Evolutionary conservation across 208 protist genomes (phyloP), one percentile per base, ranked within the genome.

Genomic region (Wallacemonas sp.): DNA sequence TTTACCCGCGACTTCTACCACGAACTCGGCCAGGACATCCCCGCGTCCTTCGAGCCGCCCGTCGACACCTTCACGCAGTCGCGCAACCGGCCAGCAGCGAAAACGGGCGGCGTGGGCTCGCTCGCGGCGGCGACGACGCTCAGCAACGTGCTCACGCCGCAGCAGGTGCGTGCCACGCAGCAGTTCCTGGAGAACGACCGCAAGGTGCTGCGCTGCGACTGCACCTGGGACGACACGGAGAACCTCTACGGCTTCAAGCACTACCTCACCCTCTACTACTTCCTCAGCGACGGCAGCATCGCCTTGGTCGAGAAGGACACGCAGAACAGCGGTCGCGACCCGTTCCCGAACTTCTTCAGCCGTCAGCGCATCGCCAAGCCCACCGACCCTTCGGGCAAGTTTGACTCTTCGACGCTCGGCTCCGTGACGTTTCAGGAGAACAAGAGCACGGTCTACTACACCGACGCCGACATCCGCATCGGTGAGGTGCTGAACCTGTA

Each of bases 181-280:
- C 81, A 87, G 60, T 99, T 99, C 69, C 81, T 99, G 14, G 81
- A 74, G 32, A 86, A 98, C 78, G 98, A 99, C 83, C 82, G 98
- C 54, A 85, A 98, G 72, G 96, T 99, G 43, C 84, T 99, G 26
- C 89, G 97, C 21, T 99, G 98, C 77, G 98, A 95, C 75, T 93
- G 87, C 76, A 85, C 85, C 27, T 99, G 98, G 98, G 94, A 99
- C 68, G 94, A 97, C 69, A 84, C 81, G 1, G 85, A 80, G 44
- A 83, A 87, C 14, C 80, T 93, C 17, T 87, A 98, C 60, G 96
- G 97, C 57, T 73, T 83, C 26, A 88, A 96, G 71, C 96, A 99
- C 72, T 85, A 75, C 66, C 72, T 90, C 19, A 98, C 95, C 26
- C 92, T 99, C 24, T 96, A 99, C 68, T 99, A 98, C 88, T 99